Conservation (phyloP, 225 moss, liverwort and hornwort genomes). For the Straminergon stramineum region DNA sequence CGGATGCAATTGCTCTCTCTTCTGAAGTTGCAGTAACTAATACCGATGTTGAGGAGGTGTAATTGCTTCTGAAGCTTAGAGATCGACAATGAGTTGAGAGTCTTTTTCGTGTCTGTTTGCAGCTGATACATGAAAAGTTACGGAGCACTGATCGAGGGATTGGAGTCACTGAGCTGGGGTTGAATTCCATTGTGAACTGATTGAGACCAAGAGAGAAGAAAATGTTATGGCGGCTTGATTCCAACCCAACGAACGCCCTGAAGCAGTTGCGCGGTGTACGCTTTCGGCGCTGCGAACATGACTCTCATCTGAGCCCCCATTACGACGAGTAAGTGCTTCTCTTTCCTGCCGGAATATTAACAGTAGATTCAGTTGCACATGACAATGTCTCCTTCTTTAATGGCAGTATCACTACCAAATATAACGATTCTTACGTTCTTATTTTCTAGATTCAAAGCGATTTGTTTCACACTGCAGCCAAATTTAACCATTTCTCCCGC, state of each 20-base stretch:
- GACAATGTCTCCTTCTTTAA: background rate
- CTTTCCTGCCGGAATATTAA: background rate
- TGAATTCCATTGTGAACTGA: background rate
- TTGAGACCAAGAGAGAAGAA: background rate
- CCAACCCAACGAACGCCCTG: background rate
- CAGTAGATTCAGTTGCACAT: background rate
- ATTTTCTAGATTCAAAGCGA: background rate
- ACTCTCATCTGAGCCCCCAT: background rate
- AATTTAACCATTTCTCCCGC: background rate
- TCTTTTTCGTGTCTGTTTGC: background rate
- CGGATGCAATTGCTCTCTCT: background rate
- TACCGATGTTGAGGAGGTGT: background rate
- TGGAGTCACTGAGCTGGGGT: background rate
- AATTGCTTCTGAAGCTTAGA: background rate
- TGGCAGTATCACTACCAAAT: background rate
- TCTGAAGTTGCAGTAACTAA: background rate
- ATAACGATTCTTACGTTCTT: background rate
- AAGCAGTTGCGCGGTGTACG: constrained; percentile 36
- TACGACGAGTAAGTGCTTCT: constrained; percentile 6
- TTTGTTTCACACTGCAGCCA: background rate
- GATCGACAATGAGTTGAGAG: background rate
- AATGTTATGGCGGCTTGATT: constrained; percentile 24
- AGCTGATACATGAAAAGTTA: background rate
- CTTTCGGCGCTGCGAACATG: constrained; percentile 16
- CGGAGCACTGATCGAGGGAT: background rate